phyloP scores from a whole-genome alignment of 2,329 filamentous ascomycete species.

The Neonectria sp. region DNA sequence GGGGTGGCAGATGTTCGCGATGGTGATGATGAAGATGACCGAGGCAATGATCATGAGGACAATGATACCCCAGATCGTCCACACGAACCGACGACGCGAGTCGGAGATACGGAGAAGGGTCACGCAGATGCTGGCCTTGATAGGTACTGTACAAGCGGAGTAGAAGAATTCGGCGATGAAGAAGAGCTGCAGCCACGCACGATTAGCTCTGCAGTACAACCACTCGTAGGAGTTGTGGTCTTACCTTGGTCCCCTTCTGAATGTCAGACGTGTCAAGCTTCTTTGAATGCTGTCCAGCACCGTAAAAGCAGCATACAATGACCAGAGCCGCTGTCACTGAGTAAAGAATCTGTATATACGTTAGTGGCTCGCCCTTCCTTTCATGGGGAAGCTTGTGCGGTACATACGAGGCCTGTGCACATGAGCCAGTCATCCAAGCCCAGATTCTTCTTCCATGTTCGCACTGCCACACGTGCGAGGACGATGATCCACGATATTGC shows the following conservation, averaged over 20 bases:
- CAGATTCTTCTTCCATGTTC: conserved; percentile 36
- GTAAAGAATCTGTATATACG: conserved; percentile 29
- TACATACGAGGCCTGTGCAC: conserved; percentile 35
- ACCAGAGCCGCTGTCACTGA: conserved; percentile 34
- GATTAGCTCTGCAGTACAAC: neutral
- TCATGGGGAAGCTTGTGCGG: no score
- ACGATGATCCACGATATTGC: conserved; percentile 33
- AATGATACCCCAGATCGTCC: conserved; percentile 35
- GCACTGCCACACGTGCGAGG: conserved; percentile 22
- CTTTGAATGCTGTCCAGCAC: conserved; percentile 31
- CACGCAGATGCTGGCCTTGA: conserved; percentile 48
- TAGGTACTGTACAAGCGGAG: conserved; percentile 38
- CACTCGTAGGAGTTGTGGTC: neutral
- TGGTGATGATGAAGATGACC: conserved; percentile 40
- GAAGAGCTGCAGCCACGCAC: conserved; percentile 26
- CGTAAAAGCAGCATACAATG: conserved; percentile 38
- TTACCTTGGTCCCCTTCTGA: conserved; percentile 40
- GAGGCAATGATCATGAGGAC: conserved; percentile 28
- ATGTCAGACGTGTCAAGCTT: conserved; percentile 11
- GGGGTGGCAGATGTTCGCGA: conserved; percentile 45
- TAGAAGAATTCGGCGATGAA: conserved; percentile 44
- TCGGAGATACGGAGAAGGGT: conserved; percentile 48
- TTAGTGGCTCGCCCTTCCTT: neutral
- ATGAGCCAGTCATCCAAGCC: conserved; percentile 44
- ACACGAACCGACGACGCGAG: conserved; percentile 31